These are phyloP conservation scores for Nectriaceae sp. DNA, from an alignment of 2,329 filamentous ascomycete species.

Conservation along the genomic window DNA sequence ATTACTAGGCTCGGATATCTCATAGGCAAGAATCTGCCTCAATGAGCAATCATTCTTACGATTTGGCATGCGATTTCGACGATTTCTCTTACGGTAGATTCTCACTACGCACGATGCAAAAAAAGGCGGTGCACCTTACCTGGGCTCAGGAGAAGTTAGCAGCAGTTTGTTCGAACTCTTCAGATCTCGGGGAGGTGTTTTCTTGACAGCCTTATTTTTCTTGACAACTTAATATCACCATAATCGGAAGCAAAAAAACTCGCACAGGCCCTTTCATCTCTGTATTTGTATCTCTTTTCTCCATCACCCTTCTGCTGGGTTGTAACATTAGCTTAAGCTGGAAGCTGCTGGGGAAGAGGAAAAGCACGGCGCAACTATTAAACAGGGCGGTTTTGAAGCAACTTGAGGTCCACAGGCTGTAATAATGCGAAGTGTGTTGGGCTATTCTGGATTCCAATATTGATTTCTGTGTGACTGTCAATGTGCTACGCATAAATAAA, in stretches of 20 bases:
- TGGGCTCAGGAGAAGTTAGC: conserved; percentile 28
- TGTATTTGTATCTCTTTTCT: conserved; percentile 40
- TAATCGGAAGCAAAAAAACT: conserved; percentile 29
- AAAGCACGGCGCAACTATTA: conserved; percentile 37
- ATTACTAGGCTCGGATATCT: conserved; percentile 25
- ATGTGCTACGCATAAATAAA: too few species aligned
- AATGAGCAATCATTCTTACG: conserved; percentile 38
- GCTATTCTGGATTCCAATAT: too few species aligned
- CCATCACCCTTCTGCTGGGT: conserved; percentile 36
- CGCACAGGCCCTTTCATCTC: conserved; percentile 28
- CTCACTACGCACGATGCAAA: conserved; percentile 32
- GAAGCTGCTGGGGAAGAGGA: conserved; percentile 33
- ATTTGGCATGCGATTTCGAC: conserved; percentile 43
- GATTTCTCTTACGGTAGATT: conserved; percentile 41
- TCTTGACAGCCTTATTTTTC: conserved; percentile 29
- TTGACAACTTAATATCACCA: conserved; percentile 34
- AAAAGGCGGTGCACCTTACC: conserved; percentile 27
- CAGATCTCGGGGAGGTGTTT: conserved; percentile 28
- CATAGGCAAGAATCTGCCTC: conserved; percentile 28
- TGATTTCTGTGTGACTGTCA: conserved; percentile 1
- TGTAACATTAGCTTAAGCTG: conserved; percentile 38
- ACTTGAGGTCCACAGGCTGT: conserved; percentile 10
- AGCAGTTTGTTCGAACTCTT: conserved; percentile 28
- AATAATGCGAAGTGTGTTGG: conserved; percentile 9
- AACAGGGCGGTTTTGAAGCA: conserved; percentile 32